These are phyloP conservation scores for Cladophialophora yegresii DNA, from an alignment of 2,329 filamentous ascomycete genomes.

Conservation along the genomic window DNA sequence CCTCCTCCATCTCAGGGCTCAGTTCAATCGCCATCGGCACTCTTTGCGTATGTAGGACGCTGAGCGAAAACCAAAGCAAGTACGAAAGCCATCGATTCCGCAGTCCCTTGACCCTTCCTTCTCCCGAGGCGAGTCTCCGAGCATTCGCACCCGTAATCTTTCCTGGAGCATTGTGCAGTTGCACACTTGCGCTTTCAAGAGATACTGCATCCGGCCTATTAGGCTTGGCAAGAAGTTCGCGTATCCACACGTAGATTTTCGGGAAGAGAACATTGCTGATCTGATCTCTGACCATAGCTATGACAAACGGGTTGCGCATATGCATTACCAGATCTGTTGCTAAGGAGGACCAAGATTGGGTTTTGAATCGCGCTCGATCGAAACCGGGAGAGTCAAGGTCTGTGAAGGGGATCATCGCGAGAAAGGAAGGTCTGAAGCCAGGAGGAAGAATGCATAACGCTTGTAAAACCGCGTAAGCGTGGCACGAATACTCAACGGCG, in stretches of 20 bases:
- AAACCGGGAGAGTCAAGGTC: constrained; percentile 40
- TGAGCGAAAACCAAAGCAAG: constrained; percentile 27
- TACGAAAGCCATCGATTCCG: constrained; percentile 15
- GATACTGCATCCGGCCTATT: constrained; percentile 31
- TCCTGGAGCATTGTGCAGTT: neutral
- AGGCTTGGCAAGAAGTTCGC: constrained; percentile 29
- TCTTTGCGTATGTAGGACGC: constrained; percentile 23
- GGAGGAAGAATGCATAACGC: constrained; percentile 46
- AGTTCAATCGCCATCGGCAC: constrained; percentile 24
- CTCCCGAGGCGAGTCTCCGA: neutral
- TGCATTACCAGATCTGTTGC: constrained; percentile 37
- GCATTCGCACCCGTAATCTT: neutral
- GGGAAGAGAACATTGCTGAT: constrained; percentile 21
- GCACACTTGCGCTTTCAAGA: constrained; percentile 9
- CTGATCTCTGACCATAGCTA: constrained; percentile 27
- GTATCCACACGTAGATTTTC: constrained; percentile 24
- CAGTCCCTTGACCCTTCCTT: neutral
- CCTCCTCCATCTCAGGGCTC: constrained; percentile 21
- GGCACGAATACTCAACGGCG: constrained; percentile 45
- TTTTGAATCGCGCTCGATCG: constrained; percentile 39
- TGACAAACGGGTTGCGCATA: constrained; percentile 41
- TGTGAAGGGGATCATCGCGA: constrained; percentile 44
- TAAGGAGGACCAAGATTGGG: constrained; percentile 39
- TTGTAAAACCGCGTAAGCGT: constrained; percentile 49
- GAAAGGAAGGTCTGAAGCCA: constrained; percentile 40